A percentile compares a stretch with the other conserved stretches of the same genome.
Conservation (phyloP, 1,284 basidiomycete genomes). For the Papiliotrema nemorosa region DNA sequence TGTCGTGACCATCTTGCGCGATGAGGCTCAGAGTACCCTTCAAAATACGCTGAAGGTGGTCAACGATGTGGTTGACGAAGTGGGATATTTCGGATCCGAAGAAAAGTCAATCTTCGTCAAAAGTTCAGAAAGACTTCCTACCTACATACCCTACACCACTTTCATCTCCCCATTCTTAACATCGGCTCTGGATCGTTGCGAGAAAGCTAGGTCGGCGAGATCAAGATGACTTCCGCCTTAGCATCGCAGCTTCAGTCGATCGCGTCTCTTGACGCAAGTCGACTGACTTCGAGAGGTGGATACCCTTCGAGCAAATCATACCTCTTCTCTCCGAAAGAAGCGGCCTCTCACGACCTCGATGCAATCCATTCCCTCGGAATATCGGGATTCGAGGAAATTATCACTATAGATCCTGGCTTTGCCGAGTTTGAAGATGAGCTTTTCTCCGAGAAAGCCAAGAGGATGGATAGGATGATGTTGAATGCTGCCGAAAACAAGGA, state of each 20-base stretch:
- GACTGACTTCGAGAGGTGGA: conserved; percentile 60
- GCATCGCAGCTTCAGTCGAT: conserved; percentile 77
- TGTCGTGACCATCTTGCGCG: conserved; percentile 4
- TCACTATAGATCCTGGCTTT: conserved; percentile 59
- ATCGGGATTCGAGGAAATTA: conserved; percentile 70
- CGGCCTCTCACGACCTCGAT: conserved; percentile 78
- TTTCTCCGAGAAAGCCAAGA: conserved; percentile 77
- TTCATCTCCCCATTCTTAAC: not conserved
- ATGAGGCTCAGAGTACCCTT: not conserved
- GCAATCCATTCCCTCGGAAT: conserved; percentile 77
- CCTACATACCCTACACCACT: not conserved
- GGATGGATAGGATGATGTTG: conserved; percentile 77
- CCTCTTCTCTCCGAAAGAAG: conserved; percentile 78
- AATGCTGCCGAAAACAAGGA: conserved; percentile 61
- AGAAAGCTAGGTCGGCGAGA: too few relatives aligned
- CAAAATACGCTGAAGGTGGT: too few relatives aligned
- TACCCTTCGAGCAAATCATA: conserved; percentile 63
- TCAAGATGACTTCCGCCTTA: conserved; percentile 65
- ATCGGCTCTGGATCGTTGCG: too few relatives aligned
- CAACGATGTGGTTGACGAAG: not conserved
- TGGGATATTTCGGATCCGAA: not conserved
- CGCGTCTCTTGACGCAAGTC: conserved; percentile 72
- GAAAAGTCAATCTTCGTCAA: not conserved
- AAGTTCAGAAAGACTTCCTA: not conserved
- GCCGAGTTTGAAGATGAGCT: conserved; percentile 60